Evolutionary conservation across 2,329 filamentous ascomycete species (phyloP).

Genomic region (Niveomyces coronatus): DNA sequence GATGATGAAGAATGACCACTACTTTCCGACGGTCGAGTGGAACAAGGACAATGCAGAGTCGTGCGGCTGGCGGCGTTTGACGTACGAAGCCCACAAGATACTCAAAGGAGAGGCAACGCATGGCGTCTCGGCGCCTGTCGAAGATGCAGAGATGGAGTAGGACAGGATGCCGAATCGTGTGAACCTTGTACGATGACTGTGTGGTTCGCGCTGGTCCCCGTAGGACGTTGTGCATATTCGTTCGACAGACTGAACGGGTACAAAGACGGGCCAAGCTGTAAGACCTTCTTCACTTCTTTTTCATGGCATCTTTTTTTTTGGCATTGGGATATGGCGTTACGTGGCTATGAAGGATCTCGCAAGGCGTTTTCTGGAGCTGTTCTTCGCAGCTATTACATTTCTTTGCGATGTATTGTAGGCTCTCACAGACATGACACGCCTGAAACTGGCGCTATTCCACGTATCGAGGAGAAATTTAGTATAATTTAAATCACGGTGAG

Average conservation of each 20-base stretch:
- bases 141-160: slow-evolving; percentile 35
- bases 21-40: slow-evolving; percentile 65
- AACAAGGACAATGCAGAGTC: slow-evolving; percentile 50
- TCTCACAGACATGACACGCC: slow-evolving; percentile 6
- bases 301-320: slow-evolving; percentile 15
- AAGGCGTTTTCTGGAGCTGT: slow-evolving; percentile 24
- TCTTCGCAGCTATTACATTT: slow-evolving; percentile 6
- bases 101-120: slow-evolving; percentile 45
- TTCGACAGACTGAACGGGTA: neutral
- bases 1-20: slow-evolving; percentile 99
- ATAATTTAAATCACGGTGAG: no score
- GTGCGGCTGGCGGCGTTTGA: slow-evolving; percentile 53
- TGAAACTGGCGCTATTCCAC: no score
- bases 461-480: no score
- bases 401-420: neutral
- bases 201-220: neutral
- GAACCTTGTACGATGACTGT: slow-evolving; percentile 5
- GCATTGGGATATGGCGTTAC: slow-evolving; percentile 22
- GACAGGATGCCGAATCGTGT: neutral
- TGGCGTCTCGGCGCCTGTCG: slow-evolving; percentile 31
- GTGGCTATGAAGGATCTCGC: slow-evolving; percentile 27
- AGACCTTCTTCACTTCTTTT: neutral
- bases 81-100: slow-evolving; percentile 46
- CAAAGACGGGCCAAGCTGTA: neutral
- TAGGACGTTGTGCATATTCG: neutral